A percentile compares a stretch with the other conserved stretches of the same genome.
These are phyloP conservation scores for Lactifluus rugatus DNA, from an alignment of 768 basidiomycete genomes.

Conservation along the genomic window DNA sequence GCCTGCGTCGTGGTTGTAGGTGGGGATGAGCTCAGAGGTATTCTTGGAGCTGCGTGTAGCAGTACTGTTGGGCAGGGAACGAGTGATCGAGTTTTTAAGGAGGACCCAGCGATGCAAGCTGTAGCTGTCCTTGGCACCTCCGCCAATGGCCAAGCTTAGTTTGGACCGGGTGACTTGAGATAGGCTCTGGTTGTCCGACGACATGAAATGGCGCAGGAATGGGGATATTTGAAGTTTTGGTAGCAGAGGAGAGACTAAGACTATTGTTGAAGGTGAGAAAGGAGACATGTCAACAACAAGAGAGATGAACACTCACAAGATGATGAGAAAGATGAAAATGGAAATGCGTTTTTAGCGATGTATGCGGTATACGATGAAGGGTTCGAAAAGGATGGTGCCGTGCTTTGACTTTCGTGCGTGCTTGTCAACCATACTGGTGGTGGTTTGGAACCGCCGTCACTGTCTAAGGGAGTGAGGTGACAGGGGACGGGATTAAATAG, in stretches of 20 bases:
- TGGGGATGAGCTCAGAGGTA: constrained; percentile 26
- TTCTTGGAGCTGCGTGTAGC: constrained; percentile 23
- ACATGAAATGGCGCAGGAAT: constrained; percentile 32
- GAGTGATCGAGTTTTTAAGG: constrained; percentile 73
- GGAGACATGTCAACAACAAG: background rate
- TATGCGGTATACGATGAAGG: constrained; percentile 84
- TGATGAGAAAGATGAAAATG: constrained; percentile 9
- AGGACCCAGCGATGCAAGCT: constrained; percentile 83
- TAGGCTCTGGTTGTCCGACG: constrained; percentile 34
- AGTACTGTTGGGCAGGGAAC: constrained; percentile 37
- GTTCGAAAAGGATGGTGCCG: constrained; percentile 82
- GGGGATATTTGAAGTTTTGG: constrained; percentile 12
- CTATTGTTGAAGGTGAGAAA: background rate
- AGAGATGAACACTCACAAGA: constrained; percentile 7
- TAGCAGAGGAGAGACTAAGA: background rate
- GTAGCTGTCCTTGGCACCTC: constrained; percentile 48
- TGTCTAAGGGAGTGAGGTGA: constrained; percentile 7
- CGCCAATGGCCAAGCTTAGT: constrained; percentile 52
- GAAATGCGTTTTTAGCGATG: constrained; percentile 35
- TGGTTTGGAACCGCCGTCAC: constrained; percentile 23
- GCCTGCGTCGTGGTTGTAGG: constrained; percentile 33
- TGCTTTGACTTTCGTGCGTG: constrained; percentile 70
- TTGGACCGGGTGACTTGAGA: constrained; percentile 49
- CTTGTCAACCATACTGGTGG: constrained; percentile 71
- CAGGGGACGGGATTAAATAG: constrained; percentile 20